Evolutionary conservation across 768 basidiomycete species (phyloP), one percentile per base, ranked within the genome.

Genomic region (Rubroboletus satanas): DNA sequence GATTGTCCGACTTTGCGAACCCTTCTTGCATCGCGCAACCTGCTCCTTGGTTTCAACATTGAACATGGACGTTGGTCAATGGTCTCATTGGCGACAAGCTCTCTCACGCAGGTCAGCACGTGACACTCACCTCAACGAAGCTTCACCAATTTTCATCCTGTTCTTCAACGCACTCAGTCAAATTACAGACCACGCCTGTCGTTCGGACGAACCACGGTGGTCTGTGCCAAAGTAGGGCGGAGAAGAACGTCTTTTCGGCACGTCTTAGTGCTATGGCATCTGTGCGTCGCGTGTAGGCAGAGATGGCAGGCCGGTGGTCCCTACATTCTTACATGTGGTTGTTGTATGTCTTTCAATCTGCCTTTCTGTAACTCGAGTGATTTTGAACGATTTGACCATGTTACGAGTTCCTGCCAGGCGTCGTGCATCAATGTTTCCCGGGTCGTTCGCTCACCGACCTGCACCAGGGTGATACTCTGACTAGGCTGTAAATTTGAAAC

Each of bases 181-280:
- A 69, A 69, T 69, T 69, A 59, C 68, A 67, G 58, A 60, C 57
- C 69, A 58, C 18, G 33, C 49, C 46, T 33, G 36, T 63, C 56
- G 32, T 55, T 35, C 23, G 37, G 35, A 59, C 49, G 51, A 37
- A 26, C 33, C 41, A 57, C 33, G 43, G 51, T 67, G 68, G 70
- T 71, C 41, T 71, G 68, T 67, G 68, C 68, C 68, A 71, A 71
- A 71, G 68, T 48, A 71, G 68, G 62, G 68, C 68, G 68, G 49
- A 69, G 28, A 69, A 52, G 31, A 37, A 71, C 45, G 49, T 58
- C 3, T 55, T 56, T 45, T 41, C 44, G 70, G 65, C 29, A 58
- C 63, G 65, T 69, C 70, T 63, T 36, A 71, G 68, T 49, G 68
- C 69, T 54, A 43, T 65, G 32, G 57, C 68, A 66, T 69, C 66